Evolutionary conservation across 805 yeast species (phyloP).

Genomic region (Candida gorgasii): DNA sequence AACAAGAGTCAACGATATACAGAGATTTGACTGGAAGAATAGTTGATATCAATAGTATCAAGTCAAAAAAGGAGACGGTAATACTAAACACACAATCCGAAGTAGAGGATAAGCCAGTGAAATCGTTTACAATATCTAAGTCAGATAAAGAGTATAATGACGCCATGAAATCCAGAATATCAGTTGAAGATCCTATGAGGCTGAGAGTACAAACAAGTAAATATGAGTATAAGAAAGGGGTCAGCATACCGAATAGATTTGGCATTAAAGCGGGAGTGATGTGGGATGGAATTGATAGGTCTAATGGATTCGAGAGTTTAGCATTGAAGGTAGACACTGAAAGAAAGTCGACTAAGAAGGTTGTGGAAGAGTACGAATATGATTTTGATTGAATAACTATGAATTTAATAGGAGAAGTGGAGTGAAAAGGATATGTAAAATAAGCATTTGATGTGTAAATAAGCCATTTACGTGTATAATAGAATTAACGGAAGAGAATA

Average conservation of each 20-base stretch:
- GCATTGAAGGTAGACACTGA: conserved; percentile 48
- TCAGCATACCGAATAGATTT: conserved; percentile 70
- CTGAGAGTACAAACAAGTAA: background rate
- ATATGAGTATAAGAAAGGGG: conserved; percentile 29
- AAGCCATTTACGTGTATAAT: too few relatives aligned
- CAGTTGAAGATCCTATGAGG: conserved; percentile 16
- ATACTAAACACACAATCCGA: background rate
- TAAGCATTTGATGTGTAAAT: too few relatives aligned
- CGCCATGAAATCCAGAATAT: conserved; percentile 8
- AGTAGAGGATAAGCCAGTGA: conserved; percentile 1
- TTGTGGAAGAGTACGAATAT: conserved; percentile 24
- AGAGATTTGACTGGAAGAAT: conserved; percentile 65
- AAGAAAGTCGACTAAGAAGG: conserved; percentile 24
- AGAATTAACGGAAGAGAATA: too few relatives aligned
- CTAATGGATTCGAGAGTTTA: conserved; percentile 79
- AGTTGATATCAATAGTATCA: conserved; percentile 37
- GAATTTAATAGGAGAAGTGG: background rate
- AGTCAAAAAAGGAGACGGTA: conserved; percentile 2
- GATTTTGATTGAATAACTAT: conserved; percentile 14
- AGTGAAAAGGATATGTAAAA: background rate
- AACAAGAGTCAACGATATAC: conserved; percentile 41
- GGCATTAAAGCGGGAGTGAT: conserved; percentile 73
- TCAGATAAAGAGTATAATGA: conserved; percentile 16
- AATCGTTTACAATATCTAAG: conserved; percentile 14
- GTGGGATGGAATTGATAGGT: conserved; percentile 87